phyloP scores from a whole-genome alignment of 2,329 filamentous ascomycete genomes.

The Sporothrix globosa region DNA sequence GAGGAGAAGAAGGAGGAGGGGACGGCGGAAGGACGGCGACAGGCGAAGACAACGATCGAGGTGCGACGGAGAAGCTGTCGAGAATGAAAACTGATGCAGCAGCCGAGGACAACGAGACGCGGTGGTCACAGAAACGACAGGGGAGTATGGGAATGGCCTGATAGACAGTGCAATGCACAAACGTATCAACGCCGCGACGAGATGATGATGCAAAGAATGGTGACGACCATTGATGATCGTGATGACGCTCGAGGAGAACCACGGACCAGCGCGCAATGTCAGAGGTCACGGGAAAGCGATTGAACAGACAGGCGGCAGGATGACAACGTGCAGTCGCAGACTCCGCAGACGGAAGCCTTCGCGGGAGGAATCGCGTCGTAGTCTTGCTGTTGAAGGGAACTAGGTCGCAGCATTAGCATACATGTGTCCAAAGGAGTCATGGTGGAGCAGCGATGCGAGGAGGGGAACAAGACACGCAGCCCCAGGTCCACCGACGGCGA shows the following conservation, averaged over 20 bases:
- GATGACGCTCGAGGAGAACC: constrained; percentile 4
- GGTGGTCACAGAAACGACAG: neutral
- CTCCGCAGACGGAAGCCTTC: neutral
- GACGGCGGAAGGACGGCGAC: constrained; percentile 13
- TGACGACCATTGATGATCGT: neutral
- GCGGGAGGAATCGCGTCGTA: constrained; percentile 9
- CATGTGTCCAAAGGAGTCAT: constrained; percentile 18
- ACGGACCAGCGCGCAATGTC: constrained; percentile 14
- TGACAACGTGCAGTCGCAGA: neutral
- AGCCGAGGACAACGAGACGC: neutral
- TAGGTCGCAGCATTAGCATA: constrained; percentile 3
- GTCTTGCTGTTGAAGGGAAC: neutral
- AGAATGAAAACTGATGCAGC: constrained; percentile 7
- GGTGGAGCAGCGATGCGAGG: constrained; percentile 3
- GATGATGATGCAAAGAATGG: neutral
- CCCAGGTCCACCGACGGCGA: neutral
- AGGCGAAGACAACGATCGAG: neutral
- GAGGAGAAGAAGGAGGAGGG: neutral
- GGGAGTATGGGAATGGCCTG: neutral
- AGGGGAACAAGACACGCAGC: constrained; percentile 2
- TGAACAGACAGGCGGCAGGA: neutral
- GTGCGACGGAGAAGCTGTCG: constrained; percentile 2
- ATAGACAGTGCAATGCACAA: neutral
- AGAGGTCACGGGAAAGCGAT: constrained; percentile 9
- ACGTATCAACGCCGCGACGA: neutral